Base-by-base conservation (phyloP, 192 early-diverging fungal genomes). In the Coemansia guatemalensis region DNA sequence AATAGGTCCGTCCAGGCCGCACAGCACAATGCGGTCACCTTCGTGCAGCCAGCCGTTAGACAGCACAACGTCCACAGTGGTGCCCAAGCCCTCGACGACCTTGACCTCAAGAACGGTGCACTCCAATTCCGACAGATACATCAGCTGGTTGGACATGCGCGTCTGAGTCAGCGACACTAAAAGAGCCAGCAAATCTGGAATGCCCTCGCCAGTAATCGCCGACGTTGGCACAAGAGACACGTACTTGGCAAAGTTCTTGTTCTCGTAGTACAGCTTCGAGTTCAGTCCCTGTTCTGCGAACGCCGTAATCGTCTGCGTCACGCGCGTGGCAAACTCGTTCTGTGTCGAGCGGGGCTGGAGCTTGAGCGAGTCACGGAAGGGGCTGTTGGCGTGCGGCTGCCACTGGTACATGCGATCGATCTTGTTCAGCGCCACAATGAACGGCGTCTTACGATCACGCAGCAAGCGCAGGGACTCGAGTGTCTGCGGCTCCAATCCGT, bases 101-200 rank as follows among this genome's bases (percentile, higher is more conserved):
- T 99, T 99, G 68, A 99, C 97, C 86, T 99, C 97, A 62, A 99
- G 74, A 39, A 99, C 95, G 20, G 97, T 98, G 85, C 95, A 96
- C 83, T 97, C 93, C 24, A 97, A 80, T 81, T 95, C 93, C 9
- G 92, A 91, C 56, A 97, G 82, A 65, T 97, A 99, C 97, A 98
- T 99, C 48, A 99, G 83, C 64, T 89, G 76, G 49, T 95, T 87
- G n/a, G 92, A 88, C 94, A 99, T 94, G 60, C 94, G 87, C 49
- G 85, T 87, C 84, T 99, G 97, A 0, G 96, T 95, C 73, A 99
- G 84, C 66, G 89, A 85, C 22, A 98, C 84, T 60, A 99, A 76
- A 61, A 99, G 73, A 68, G 92, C 88, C 58, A 99, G 88, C 84
- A 99, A 84, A 75, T 99, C 97, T 26, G 97, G 97, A 58, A 99